Base-by-base conservation (phyloP, 73 alveolate species). In the Paramecium octaurelia region DNA sequence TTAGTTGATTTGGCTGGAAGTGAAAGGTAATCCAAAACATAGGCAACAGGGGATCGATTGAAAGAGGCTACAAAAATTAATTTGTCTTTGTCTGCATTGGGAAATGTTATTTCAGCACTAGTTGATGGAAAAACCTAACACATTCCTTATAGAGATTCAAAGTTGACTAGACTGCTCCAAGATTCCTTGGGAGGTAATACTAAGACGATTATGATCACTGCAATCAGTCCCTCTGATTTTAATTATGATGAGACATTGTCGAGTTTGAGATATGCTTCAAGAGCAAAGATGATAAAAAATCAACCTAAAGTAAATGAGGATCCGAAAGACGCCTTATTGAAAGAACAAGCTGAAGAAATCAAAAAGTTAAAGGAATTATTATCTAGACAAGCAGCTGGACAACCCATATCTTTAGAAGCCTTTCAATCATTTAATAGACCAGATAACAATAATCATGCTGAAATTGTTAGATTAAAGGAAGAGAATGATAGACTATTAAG, bases 161-260 rank as follows among this genome's bases (percentile, higher is more conserved):
- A 97, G 92, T 94, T 98, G 38, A 98, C 99, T 12, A 94, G 99
- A 75, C 92, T 98, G 23, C 93, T 98, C 42, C 94, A 98, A 35
- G 99, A 98, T 94, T 97, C 99, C 7, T 95, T 98, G 10, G 99
- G 99, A 73, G 99, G 99, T 10, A 98, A 98, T 91, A 98, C 99
- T 18, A 98, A 98, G 92, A 98, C 99, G 0, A 97, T 97, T 27
- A 98, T 98, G 99, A 96, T 98, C 69, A 99, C 99, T 2, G 98
- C 98, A 68, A 86, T 97, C 14, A 96, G 99, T 44, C 99, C 99
- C 12, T 97, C 99, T 2, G 97, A 95, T 87, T 97, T 94, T 92
- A 98, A 98, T 83, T 98, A 97, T 93, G 99, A 98, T 50, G 99
- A 98, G 93, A 95, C 99, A n/a, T 95, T 95, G 11, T 95, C 98